Conservation (phyloP, 148 eudicot genomes). For the Rhododendron vialii region DNA sequence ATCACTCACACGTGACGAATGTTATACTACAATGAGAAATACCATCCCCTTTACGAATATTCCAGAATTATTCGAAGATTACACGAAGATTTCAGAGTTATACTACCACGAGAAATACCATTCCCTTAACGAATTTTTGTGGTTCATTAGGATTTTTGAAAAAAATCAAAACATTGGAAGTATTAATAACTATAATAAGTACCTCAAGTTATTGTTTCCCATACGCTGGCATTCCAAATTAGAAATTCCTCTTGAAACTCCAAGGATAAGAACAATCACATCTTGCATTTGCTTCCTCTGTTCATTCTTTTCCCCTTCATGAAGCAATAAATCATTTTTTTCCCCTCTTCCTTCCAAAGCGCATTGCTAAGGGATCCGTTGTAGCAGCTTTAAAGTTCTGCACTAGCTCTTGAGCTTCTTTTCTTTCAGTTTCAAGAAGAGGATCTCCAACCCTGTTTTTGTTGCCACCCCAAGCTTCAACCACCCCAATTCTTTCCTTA, state of each 20-base stretch:
- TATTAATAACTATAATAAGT: too few species aligned
- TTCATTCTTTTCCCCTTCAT: constrained; percentile 38
- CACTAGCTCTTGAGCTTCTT: constrained; percentile 12
- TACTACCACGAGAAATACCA: too few species aligned
- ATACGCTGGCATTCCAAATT: not conserved
- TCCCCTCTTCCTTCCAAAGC: constrained; percentile 9
- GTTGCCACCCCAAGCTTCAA: constrained; percentile 13
- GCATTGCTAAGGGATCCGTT: too few species aligned
- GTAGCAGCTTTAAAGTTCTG: constrained; percentile 18
- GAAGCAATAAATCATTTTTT: constrained; percentile 19
- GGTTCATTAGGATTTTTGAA: too few species aligned
- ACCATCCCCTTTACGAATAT: too few species aligned
- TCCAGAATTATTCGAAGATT: too few species aligned
- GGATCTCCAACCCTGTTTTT: not conserved
- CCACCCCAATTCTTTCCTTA: constrained; percentile 10
- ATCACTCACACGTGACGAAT: too few species aligned
- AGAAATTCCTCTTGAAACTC: not conserved
- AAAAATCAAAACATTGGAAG: not conserved
- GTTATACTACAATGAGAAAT: too few species aligned
- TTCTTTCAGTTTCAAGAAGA: constrained; percentile 17
- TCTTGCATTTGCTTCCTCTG: constrained; percentile 46
- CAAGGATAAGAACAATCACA: not conserved
- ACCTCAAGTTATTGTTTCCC: not conserved
- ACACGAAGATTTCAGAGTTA: too few species aligned
- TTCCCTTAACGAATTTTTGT: too few species aligned